phyloP scores from a whole-genome alignment of 169 alveolate genomes.

The Cryptosporidium ubiquitum region DNA sequence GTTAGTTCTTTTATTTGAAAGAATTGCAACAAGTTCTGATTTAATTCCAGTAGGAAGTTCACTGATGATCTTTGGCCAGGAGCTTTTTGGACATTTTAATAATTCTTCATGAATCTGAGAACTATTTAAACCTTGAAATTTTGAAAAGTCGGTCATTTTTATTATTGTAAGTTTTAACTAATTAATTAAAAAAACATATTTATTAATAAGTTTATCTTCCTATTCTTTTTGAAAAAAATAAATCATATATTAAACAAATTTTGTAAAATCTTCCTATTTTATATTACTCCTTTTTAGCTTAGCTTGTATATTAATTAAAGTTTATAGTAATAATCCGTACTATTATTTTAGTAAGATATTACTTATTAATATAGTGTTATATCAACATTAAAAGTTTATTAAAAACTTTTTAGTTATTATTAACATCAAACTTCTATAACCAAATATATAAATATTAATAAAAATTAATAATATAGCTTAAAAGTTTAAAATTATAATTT shows the following conservation, averaged over 20 bases:
- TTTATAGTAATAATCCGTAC: too few species aligned
- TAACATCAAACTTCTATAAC: not conserved
- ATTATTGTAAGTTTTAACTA: not conserved
- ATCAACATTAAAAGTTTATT: not conserved
- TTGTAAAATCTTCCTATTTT: not conserved
- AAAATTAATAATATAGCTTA: not conserved
- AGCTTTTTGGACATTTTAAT: slow-evolving; percentile 45
- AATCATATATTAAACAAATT: too few species aligned
- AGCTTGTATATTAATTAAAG: too few species aligned
- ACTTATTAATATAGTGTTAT: too few species aligned
- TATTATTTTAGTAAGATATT: not conserved
- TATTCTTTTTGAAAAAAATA: too few species aligned
- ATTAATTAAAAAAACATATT: not conserved
- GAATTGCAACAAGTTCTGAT: slow-evolving; percentile 53
- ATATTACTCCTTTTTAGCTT: not conserved
- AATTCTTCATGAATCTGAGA: slow-evolving; percentile 33
- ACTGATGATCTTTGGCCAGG: slow-evolving; percentile 43
- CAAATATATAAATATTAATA: not conserved
- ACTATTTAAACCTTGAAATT: slow-evolving; percentile 33
- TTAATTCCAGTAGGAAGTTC: slow-evolving; percentile 53
- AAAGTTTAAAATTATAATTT: not conserved
- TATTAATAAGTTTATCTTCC: not conserved
- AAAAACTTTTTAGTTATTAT: not conserved
- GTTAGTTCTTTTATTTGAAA: slow-evolving; percentile 19
- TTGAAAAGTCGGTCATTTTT: slow-evolving; percentile 4